Percentiles rank a stretch among this genome's conserved stretches.
Conservation (phyloP, 345 rosid genomes). For the Rhodamnia argentea region DNA sequence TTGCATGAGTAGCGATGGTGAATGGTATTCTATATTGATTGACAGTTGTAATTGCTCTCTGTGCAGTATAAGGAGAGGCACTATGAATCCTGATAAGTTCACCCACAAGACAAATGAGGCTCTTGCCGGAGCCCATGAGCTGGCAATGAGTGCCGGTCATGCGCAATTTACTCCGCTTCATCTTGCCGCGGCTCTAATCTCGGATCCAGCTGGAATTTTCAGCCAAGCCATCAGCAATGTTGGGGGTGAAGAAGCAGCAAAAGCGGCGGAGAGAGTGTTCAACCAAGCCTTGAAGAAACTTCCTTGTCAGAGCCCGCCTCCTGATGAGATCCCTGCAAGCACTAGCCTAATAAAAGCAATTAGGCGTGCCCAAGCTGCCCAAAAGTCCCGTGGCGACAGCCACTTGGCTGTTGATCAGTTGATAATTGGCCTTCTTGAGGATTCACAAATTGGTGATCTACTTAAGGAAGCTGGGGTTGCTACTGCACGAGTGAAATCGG, state of each 20-base stretch:
- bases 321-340: slow-evolving; percentile 66
- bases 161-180: slow-evolving; percentile 87
- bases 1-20: not conserved
- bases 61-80: not conserved
- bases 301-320: slow-evolving; percentile 75
- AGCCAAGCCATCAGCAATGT: slow-evolving; percentile 48
- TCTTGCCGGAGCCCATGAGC: slow-evolving; percentile 54
- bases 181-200: slow-evolving; percentile 53
- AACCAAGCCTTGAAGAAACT: slow-evolving; percentile 65
- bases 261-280: slow-evolving; percentile 58
- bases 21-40: not conserved
- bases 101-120: slow-evolving; percentile 90
- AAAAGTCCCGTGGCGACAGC: slow-evolving; percentile 53
- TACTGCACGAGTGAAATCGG: slow-evolving; percentile 41
- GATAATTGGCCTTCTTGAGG: slow-evolving; percentile 72
- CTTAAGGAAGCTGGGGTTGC: slow-evolving; percentile 63
- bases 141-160: slow-evolving; percentile 55
- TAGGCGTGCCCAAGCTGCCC: slow-evolving; percentile 66
- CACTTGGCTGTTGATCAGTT: slow-evolving; percentile 79
- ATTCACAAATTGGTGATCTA: slow-evolving; percentile 66
- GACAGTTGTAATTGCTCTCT: not conserved
- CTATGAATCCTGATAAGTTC: slow-evolving; percentile 83
- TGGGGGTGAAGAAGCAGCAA: slow-evolving; percentile 48
- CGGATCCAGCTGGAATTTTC: slow-evolving; percentile 66
- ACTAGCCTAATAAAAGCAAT: slow-evolving; percentile 58